Percentiles rank a stretch among this genome's conserved stretches.
Evolutionary conservation across 768 basidiomycete species (phyloP).

Genomic region (Phaeolepiota aurea): DNA sequence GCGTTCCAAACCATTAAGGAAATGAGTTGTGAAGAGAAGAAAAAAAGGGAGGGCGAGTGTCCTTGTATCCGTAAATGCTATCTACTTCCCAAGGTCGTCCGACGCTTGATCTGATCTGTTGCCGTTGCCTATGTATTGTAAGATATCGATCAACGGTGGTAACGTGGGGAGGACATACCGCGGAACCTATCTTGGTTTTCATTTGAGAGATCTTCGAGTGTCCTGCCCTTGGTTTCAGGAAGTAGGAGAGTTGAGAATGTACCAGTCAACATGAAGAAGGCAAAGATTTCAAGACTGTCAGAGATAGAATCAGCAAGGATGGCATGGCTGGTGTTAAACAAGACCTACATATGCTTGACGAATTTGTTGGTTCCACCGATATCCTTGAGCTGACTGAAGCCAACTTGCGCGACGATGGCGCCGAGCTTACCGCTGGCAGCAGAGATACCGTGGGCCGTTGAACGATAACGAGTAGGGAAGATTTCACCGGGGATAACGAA

Average conservation of each 20-base stretch:
- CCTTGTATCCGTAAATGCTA: no score
- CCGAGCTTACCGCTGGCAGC: slow-evolving; percentile 81
- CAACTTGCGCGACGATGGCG: slow-evolving; percentile 75
- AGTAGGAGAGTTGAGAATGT: slow-evolving; percentile 74
- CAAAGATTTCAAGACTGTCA: slow-evolving; percentile 66
- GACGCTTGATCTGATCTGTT: no score
- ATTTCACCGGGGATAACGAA: slow-evolving; percentile 77
- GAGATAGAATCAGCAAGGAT: slow-evolving; percentile 4
- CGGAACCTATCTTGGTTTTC: slow-evolving; percentile 46
- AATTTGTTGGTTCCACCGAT: slow-evolving; percentile 58
- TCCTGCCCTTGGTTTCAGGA: slow-evolving; percentile 65
- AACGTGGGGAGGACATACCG: no score
- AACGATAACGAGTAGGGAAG: slow-evolving; percentile 86
- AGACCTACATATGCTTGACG: slow-evolving; percentile 59
- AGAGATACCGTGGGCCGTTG: slow-evolving; percentile 77
- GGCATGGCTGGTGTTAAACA: background rate
- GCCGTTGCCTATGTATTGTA: no score
- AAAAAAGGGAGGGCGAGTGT: no score
- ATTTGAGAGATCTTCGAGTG: slow-evolving; percentile 67
- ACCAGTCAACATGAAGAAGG: slow-evolving; percentile 82
- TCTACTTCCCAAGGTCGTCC: no score
- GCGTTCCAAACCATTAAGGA: no score
- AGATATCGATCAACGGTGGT: no score
- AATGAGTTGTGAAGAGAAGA: no score
- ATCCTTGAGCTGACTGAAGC: slow-evolving; percentile 60